Percentiles rank a stretch among this genome's conserved stretches.
phyloP scores from a whole-genome alignment of 2,329 filamentous ascomycete species.

The Xylariaceae sp. region DNA sequence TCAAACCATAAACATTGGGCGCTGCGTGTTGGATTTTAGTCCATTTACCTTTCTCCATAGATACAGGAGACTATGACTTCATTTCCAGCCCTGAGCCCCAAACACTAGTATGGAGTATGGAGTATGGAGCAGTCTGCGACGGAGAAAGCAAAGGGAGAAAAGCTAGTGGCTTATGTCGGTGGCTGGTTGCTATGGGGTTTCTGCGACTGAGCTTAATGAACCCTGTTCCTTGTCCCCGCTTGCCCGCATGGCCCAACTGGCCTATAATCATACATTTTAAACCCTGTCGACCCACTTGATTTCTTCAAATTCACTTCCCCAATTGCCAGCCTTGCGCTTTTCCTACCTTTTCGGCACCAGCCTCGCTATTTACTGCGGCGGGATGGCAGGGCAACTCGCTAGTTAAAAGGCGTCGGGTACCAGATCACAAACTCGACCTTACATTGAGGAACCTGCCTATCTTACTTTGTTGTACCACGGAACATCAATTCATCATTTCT shows the following conservation, averaged over 20 bases:
- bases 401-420: conserved; percentile 45
- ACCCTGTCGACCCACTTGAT: conserved; percentile 10
- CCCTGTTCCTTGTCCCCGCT: neutral
- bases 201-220: neutral
- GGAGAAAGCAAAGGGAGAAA: too few relatives aligned
- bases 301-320: neutral
- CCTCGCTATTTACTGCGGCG: conserved; percentile 48
- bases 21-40: too few relatives aligned
- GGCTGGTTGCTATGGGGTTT: neutral
- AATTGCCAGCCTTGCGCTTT: conserved; percentile 42
- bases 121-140: too few relatives aligned
- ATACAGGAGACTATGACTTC: too few relatives aligned
- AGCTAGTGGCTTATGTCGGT: conserved; percentile 3
- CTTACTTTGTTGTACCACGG: neutral
- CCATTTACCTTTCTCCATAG: too few relatives aligned
- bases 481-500: neutral
- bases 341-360: conserved; percentile 37
- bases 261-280: too few relatives aligned
- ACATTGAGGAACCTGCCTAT: conserved; percentile 14
- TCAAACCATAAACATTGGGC: too few relatives aligned
- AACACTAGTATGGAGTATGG: too few relatives aligned
- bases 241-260: neutral
- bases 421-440: conserved; percentile 8
- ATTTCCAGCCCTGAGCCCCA: too few relatives aligned
- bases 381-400: conserved; percentile 57